phyloP scores from a whole-genome alignment of 148 eudicot genomes.

The Chenopodium suecicum region DNA sequence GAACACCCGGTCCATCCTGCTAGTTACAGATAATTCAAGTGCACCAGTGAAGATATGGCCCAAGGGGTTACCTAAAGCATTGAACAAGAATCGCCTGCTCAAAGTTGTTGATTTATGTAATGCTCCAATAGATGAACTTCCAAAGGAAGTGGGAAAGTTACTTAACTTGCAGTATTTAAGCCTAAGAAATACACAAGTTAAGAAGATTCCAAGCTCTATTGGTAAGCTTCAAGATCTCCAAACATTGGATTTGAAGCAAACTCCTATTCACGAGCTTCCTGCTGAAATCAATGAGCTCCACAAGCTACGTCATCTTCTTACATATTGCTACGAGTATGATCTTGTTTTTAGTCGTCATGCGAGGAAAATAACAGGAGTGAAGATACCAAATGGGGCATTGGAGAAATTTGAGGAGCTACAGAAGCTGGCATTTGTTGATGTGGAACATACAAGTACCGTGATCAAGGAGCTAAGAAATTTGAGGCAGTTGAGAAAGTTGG shows the following conservation, averaged over 20 bases:
- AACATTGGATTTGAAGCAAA: conserved; percentile 34
- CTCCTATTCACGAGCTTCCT: conserved; percentile 23
- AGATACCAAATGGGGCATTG: conserved; percentile 6
- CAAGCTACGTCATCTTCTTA: conserved; percentile 25
- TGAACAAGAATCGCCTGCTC: neutral
- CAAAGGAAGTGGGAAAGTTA: conserved; percentile 17
- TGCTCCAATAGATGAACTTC: conserved; percentile 15
- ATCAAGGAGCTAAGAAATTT: neutral
- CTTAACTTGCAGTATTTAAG: conserved; percentile 25
- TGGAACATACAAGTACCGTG: neutral
- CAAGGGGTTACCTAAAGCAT: neutral
- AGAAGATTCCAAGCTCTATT: conserved; percentile 19
- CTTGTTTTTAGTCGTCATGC: neutral
- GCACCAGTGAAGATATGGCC: neutral
- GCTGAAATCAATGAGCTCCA: conserved; percentile 11
- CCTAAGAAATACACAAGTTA: conserved; percentile 24
- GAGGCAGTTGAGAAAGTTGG: conserved; percentile 3
- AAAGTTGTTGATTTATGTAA: conserved; percentile 29
- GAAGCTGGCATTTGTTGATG: conserved; percentile 21
- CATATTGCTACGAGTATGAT: neutral
- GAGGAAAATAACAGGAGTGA: conserved; percentile 1
- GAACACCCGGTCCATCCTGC: neutral
- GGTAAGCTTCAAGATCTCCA: conserved; percentile 29
- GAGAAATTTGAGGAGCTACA: conserved; percentile 7
- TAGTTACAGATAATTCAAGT: too few relatives aligned